A percentile compares a stretch with the other conserved stretches of the same genome.
Conservation (phyloP, 2,329 filamentous ascomycete species). For the Aspergillus brunneoviolaceus region DNA sequence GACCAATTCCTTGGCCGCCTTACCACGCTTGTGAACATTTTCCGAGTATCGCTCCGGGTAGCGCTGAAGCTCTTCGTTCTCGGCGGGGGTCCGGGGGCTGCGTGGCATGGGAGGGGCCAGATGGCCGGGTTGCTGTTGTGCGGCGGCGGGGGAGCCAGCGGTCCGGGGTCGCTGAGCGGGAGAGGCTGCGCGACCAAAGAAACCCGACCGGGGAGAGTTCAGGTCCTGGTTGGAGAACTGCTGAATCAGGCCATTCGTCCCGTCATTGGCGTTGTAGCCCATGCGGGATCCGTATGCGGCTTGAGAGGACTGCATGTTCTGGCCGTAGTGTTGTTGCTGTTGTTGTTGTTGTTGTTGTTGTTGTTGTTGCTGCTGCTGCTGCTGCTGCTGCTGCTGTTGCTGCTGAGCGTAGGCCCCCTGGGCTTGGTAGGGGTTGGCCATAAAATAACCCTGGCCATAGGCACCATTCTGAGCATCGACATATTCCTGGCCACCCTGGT, state of each 20-base stretch:
- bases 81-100: conserved; percentile 53
- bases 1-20: conserved; percentile 64
- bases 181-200: conserved; percentile 68
- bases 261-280: conserved; percentile 66
- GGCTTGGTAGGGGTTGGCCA: conserved; percentile 60
- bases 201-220: conserved; percentile 67
- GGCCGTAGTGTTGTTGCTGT: conserved; percentile 46
- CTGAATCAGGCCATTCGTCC: conserved; percentile 86
- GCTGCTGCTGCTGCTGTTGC: background rate
- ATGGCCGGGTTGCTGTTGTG: conserved; percentile 65
- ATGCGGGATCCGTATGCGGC: conserved; percentile 53
- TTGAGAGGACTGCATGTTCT: conserved; percentile 57
- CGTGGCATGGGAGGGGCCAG: conserved; percentile 66
- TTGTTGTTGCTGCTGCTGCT: too few species aligned
- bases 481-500: conserved; percentile 61
- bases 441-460: conserved; percentile 58
- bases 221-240: conserved; percentile 98
- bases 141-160: conserved; percentile 60
- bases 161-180: conserved; percentile 79
- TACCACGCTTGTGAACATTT: conserved; percentile 72
- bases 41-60: conserved; percentile 86
- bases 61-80: conserved; percentile 71
- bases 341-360: background rate
- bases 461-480: conserved; percentile 50
- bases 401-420: conserved; percentile 51